Base-by-base conservation (phyloP, 768 basidiomycete genomes). In the Leccinum disarticulatum region DNA sequence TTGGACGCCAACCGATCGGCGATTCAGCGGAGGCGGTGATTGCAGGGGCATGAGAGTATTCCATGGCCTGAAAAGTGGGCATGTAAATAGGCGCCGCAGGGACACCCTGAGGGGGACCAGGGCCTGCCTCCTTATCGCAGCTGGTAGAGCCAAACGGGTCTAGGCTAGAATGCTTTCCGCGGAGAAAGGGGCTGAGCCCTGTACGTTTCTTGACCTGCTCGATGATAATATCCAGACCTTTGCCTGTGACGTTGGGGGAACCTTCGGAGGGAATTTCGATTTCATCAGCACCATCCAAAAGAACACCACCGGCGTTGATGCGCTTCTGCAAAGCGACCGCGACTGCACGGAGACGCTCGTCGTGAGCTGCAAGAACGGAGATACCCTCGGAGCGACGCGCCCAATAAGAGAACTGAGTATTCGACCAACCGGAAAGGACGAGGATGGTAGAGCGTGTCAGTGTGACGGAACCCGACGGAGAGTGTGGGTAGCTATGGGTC, bases 391-490 rank as follows among this genome's bases (percentile, higher is more conserved):
- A 70, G 31, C 80, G 79, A 54, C 80, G 79, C n/a, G 80, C 79
- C 81, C 80, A 81, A 60, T 82, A 82, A 50, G 80, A 82, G 53
- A 81, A 81, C 58, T 82, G 81, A 9, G 80, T 81, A 53, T 82
- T 81, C 19, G 81, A 82, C 80, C 80, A 82, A 59, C 80, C 80
- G 6, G 80, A 80, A 53, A 81, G 74, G 49, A 77, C 69, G 53
- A 81, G 77, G 54, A 81, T 77, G 48, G 79, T 78, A 41, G 79
- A 76, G 47, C 81, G 78, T 25, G 79, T 82, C 54, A 81, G 74
- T 28, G 74, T 77, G 54, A 81, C 81, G 58, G 72, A 72, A 43
- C 80, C 81, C 11, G 73, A 67, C 38, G 79, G 79, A 43, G 77
- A 74, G 54, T 57, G 66, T 22, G 68, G 55, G 61, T 74, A 82